These are phyloP conservation scores for Bauhinia variegata DNA, from an alignment of 306 rosid species.

Conservation along the genomic window DNA sequence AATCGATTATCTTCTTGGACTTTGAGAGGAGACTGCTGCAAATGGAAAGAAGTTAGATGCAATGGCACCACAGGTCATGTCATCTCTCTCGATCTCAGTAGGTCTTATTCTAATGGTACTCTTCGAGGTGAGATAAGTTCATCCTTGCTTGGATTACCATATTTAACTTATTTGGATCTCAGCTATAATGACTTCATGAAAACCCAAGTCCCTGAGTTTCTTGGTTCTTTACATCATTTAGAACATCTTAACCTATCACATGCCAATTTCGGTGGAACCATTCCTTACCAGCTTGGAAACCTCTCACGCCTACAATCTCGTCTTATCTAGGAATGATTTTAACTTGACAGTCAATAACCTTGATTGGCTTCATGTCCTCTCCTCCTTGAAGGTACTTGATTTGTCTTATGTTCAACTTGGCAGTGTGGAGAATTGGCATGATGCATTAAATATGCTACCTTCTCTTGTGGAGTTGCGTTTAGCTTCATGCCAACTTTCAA, in stretches of 20 bases:
- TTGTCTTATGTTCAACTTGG: too few species aligned
- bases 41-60: too few species aligned
- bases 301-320: background rate
- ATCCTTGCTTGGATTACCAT: background rate
- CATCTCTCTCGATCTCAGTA: background rate
- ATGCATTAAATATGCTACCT: too few species aligned
- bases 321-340: background rate
- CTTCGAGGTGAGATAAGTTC: background rate
- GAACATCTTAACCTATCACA: background rate
- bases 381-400: too few species aligned
- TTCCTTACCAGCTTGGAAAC: background rate
- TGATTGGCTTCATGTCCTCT: too few species aligned
- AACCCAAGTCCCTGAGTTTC: background rate
- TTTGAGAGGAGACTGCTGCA: too few species aligned
- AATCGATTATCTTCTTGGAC: too few species aligned
- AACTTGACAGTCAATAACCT: background rate
- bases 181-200: accelerated
- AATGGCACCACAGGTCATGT: background rate
- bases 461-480: too few species aligned
- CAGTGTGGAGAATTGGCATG: too few species aligned
- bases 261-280: background rate
- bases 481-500: too few species aligned
- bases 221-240: background rate
- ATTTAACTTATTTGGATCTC: background rate
- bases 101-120: background rate